These are phyloP conservation scores for Trametes coccinea DNA, from an alignment of 768 basidiomycete species.

Conservation along the genomic window DNA sequence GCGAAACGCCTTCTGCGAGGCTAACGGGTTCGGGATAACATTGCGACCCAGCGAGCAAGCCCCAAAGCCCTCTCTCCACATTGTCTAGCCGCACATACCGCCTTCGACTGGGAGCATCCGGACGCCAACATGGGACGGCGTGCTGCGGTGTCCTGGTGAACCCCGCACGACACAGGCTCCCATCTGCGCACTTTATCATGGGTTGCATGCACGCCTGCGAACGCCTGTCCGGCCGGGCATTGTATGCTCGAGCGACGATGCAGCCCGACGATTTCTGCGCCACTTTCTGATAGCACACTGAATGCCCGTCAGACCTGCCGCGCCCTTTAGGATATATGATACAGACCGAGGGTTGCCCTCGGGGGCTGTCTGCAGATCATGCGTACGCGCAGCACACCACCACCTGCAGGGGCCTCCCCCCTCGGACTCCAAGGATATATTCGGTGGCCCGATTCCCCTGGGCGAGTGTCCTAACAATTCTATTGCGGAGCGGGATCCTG, in stretches of 20 bases:
- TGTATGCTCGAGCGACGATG: not conserved
- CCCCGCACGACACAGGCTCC: not conserved
- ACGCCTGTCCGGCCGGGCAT: not conserved
- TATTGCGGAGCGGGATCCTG: conserved; percentile 8
- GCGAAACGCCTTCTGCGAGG: conserved; percentile 8
- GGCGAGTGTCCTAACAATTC: not conserved
- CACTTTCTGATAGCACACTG: conserved; percentile 18
- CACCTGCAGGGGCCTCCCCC: conserved; percentile 9
- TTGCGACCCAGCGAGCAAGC: conserved; percentile 10
- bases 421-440: conserved; percentile 20
- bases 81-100: not conserved
- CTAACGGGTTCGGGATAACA: conserved; percentile 14
- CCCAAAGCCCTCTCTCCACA: not conserved
- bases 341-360: conserved; percentile 6
- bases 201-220: conserved; percentile 6
- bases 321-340: conserved; percentile 17
- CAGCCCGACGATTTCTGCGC: conserved; percentile 12
- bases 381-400: conserved; percentile 1
- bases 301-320: conserved; percentile 4
- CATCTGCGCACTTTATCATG: not conserved
- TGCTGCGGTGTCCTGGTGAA: not conserved
- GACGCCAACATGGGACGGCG: not conserved
- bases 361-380: conserved; percentile 3
- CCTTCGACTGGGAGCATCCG: not conserved
- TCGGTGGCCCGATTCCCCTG: not conserved